Conservation (phyloP, 2,329 filamentous ascomycete species). For the Pseudogymnoascus sp. region DNA sequence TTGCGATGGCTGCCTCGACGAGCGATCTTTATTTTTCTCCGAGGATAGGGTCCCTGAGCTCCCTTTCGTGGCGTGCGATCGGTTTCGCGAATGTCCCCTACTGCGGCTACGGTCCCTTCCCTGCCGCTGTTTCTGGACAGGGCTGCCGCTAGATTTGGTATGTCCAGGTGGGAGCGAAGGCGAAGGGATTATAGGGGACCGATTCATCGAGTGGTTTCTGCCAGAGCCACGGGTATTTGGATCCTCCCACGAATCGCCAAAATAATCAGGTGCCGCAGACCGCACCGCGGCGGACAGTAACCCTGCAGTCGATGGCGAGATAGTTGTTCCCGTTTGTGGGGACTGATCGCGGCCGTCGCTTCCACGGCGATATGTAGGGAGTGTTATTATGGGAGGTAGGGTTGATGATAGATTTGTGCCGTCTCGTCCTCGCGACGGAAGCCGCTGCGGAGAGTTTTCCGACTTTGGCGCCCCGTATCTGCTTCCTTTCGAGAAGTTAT, state of each 20-base stretch:
- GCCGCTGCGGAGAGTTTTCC: conserved; percentile 16
- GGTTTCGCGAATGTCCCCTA: conserved; percentile 36
- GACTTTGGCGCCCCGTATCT: conserved; percentile 20
- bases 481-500: conserved; percentile 11
- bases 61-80: conserved; percentile 37
- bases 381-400: conserved; percentile 23
- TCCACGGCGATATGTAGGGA: conserved; percentile 22
- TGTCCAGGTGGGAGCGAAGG: conserved; percentile 14
- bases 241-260: conserved; percentile 22
- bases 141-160: conserved; percentile 6
- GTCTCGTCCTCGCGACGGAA: conserved; percentile 14
- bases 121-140: conserved; percentile 14
- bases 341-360: conserved; percentile 17
- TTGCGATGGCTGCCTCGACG: conserved; percentile 54
- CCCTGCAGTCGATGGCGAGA: conserved; percentile 26
- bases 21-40: conserved; percentile 24
- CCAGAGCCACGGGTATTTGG: conserved; percentile 14
- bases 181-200: conserved; percentile 15
- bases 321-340: conserved; percentile 22
- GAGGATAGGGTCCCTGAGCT: conserved; percentile 36
- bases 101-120: conserved; percentile 6
- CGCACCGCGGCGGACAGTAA: conserved; percentile 26
- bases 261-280: conserved; percentile 25
- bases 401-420: conserved; percentile 12
- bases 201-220: conserved; percentile 11